Percentiles rank a stretch among this genome's conserved stretches.
These are phyloP conservation scores for Posidonia oceanica DNA, from an alignment of 116 monocot genomes.

Conservation along the genomic window DNA sequence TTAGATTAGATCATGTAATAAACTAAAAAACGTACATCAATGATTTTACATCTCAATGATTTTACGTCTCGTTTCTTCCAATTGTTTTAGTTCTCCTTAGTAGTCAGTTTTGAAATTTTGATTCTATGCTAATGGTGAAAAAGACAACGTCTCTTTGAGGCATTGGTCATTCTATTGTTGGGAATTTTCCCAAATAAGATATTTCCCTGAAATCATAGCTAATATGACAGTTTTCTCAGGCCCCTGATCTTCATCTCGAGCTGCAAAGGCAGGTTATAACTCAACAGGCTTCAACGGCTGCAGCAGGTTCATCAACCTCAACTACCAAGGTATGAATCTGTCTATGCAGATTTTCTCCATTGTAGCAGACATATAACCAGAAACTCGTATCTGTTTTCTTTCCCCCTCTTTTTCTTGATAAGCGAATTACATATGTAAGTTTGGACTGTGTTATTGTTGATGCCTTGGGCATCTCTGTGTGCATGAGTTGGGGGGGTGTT, in stretches of 20 bases:
- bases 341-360: neutral
- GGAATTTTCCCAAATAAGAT: neutral
- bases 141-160: no score
- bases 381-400: neutral
- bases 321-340: constrained; percentile 25
- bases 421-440: no score
- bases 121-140: neutral
- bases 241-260: constrained; percentile 54
- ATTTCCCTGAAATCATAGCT: neutral
- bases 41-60: no score
- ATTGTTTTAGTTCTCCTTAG: no score
- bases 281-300: constrained; percentile 22
- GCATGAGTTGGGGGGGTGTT: no score
- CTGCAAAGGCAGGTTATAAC: constrained; percentile 40
- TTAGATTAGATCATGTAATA: no score
- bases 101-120: neutral
- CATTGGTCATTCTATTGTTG: neutral
- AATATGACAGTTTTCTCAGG: constrained; percentile 18
- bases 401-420: neutral
- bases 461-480: no score
- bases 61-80: no score
- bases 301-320: constrained; percentile 31
- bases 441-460: no score
- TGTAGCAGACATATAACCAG: neutral
- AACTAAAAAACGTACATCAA: no score